Evolutionary conservation across 192 early-diverging fungal species (phyloP).

Genomic region (Dimargaris xerosporica): DNA sequence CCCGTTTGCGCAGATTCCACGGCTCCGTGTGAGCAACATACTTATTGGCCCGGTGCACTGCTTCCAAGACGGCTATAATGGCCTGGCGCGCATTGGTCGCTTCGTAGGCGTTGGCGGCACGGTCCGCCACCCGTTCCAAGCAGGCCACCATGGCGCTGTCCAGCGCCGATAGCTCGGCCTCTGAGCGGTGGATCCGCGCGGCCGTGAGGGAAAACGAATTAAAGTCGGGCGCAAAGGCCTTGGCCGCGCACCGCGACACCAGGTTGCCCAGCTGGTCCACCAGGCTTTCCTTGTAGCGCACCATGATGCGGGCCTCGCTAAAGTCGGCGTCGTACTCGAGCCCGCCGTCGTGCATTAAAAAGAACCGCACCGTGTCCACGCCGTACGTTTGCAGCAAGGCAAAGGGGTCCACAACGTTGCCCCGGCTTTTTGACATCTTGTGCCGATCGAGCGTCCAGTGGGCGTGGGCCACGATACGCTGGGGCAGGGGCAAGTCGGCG

Average conservation of each 20-base stretch:
- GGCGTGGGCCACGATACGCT: constrained; percentile 75
- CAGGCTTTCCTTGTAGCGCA: constrained; percentile 62
- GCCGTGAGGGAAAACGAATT: constrained; percentile 12
- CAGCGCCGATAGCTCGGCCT: no score
- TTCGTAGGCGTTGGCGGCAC: constrained; percentile 29
- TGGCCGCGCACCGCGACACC: constrained; percentile 44
- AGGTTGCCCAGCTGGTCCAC: constrained; percentile 77
- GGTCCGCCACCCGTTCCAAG: not conserved
- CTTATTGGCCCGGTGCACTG: constrained; percentile 50
- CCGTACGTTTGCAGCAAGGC: constrained; percentile 53
- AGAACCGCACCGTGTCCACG: constrained; percentile 78
- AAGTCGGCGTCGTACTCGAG: constrained; percentile 74
- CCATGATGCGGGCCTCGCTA: constrained; percentile 42
- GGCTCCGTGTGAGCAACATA: constrained; percentile 57
- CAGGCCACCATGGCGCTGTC: not conserved
- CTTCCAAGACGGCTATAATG: constrained; percentile 43
- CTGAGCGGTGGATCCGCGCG: no score
- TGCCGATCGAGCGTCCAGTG: constrained; percentile 82
- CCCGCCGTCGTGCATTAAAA: constrained; percentile 80
- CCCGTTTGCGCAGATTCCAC: constrained; percentile 56
- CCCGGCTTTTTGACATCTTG: constrained; percentile 93
- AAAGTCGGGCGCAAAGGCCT: constrained; percentile 20
- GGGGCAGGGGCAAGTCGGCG: constrained; percentile 56
- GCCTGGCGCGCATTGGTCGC: constrained; percentile 43
- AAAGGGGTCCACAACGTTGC: constrained; percentile 84